Percentiles rank a stretch among this genome's conserved stretches.
These are phyloP conservation scores for Phytophthora lateralis DNA, from an alignment of 352 stramenopile genomes.

Conservation along the genomic window DNA sequence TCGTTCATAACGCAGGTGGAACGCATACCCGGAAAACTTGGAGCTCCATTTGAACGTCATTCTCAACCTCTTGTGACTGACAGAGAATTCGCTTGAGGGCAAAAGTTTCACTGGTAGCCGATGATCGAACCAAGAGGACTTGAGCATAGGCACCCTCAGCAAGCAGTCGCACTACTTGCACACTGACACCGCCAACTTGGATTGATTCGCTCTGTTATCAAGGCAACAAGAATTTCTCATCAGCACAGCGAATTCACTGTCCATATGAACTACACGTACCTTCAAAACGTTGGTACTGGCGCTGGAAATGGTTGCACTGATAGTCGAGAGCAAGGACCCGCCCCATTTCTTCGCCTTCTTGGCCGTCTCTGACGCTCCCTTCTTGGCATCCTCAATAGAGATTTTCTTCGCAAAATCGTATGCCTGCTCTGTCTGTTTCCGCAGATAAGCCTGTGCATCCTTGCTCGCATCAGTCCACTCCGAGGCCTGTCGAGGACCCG, in stretches of 20 bases:
- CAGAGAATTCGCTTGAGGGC: constrained; percentile 85
- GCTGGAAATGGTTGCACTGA: constrained; percentile 77
- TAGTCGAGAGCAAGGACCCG: constrained; percentile 77
- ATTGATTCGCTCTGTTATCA: constrained; percentile 70
- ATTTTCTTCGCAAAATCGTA: constrained; percentile 91
- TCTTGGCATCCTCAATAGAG: constrained; percentile 87
- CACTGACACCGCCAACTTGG: constrained; percentile 68
- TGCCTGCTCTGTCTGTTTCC: constrained; percentile 85
- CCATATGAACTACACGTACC: constrained; percentile 29
- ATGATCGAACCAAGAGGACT: constrained; percentile 81
- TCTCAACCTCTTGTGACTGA: constrained; percentile 82
- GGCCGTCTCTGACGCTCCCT: constrained; percentile 78
- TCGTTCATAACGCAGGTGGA: background rate
- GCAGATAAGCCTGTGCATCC: constrained; percentile 66
- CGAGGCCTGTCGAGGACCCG: constrained; percentile 18
- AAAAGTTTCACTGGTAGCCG: constrained; percentile 70
- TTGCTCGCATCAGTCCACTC: constrained; percentile 51
- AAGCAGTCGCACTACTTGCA: constrained; percentile 72
- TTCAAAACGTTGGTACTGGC: constrained; percentile 60
- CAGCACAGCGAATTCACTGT: background rate
- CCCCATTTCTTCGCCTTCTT: constrained; percentile 91
- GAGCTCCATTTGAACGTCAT: constrained; percentile 78
- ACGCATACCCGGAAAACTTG: constrained; percentile 69
- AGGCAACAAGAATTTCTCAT: background rate
- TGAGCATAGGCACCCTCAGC: constrained; percentile 82